These are phyloP conservation scores for Periconia digitata DNA, from an alignment of 2,329 filamentous ascomycete species.

Conservation along the genomic window DNA sequence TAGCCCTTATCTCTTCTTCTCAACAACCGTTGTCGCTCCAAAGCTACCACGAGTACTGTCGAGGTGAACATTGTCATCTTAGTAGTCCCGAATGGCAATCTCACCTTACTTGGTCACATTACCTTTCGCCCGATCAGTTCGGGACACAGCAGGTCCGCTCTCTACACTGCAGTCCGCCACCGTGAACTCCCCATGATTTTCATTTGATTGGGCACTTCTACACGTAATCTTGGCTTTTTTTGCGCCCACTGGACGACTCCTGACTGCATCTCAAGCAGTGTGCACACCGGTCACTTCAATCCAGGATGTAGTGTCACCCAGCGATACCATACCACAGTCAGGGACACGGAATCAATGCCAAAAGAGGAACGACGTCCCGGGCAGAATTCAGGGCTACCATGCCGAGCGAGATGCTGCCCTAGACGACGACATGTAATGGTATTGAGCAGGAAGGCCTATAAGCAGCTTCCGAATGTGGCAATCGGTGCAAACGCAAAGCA, in stretches of 20 bases:
- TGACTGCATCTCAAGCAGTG: conserved; percentile 7
- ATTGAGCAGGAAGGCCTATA: no score
- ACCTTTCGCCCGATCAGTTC: conserved; percentile 10
- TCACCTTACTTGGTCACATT: conserved; percentile 13
- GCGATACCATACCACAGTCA: neutral
- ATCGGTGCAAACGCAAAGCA: no score
- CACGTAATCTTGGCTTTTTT: conserved; percentile 8
- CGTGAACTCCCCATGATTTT: conserved; percentile 6
- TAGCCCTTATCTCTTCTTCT: neutral
- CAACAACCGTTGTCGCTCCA: neutral
- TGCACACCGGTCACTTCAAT: conserved; percentile 6
- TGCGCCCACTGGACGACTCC: conserved; percentile 5
- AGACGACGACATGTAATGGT: conserved; percentile 12
- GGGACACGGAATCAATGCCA: conserved; percentile 7
- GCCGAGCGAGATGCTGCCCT: conserved; percentile 9
- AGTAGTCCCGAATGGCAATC: conserved; percentile 7
- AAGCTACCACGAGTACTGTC: neutral
- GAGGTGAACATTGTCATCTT: neutral
- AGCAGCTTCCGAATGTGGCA: conserved; percentile 8
- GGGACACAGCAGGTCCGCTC: conserved; percentile 3
- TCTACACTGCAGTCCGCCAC: conserved; percentile 11
- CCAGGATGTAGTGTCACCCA: conserved; percentile 13
- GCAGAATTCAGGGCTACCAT: conserved; percentile 9
- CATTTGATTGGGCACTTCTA: conserved; percentile 3
- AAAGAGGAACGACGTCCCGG: conserved; percentile 13